Evolutionary conservation across 2,329 filamentous ascomycete species (phyloP), one percentile per base, ranked within the genome.

Genomic region (Chalara sp.): DNA sequence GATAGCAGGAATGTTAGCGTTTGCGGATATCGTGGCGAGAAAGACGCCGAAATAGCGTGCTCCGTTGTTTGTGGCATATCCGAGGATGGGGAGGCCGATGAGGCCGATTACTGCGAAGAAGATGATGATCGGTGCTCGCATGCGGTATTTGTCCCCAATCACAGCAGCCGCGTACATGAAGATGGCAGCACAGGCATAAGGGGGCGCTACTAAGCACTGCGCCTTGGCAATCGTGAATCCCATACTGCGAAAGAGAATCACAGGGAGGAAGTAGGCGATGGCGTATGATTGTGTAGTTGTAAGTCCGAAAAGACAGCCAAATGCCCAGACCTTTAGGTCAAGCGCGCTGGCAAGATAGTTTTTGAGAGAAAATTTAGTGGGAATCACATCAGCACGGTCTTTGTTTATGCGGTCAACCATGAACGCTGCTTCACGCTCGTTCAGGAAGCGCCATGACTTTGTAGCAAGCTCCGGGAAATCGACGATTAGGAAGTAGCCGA

Each of bases 241-340:
- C 72, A 83, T 76, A n/a, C 76, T 75, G 28, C 68, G 62, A 13
- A 45, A n/a, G 5, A 95, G 79, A 59, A 93, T 87, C 61, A 91
- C 80, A 6, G 88, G 87, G 4, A 91, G 69, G 63, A 91, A 92
- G 67, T 87, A 92, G 2, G 86, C 84, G 6, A 93, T 76, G 0
- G 87, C 81, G 64, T 93, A 93, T 1, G 78, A 78, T 46, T 87
- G 78, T 7, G 86, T 87, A 1, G 87, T 89, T 2, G 80, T 79
- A 65, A 80, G 80, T 70, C 81, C 80, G 63, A 78, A 79, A 58
- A 83, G 73, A 57, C 81, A 58, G 50, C 75, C 79, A 59, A 82
- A 85, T 0, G 67, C 73, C 83, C 83, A 86, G 52, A 84, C 70
- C 64, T 79, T 79, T 70, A 69, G 74, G 67, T 83, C 44, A 2